Percentiles rank a stretch among this genome's conserved stretches.
phyloP scores from a whole-genome alignment of 1,284 basidiomycete species.

The Irpex rosettiformis region DNA sequence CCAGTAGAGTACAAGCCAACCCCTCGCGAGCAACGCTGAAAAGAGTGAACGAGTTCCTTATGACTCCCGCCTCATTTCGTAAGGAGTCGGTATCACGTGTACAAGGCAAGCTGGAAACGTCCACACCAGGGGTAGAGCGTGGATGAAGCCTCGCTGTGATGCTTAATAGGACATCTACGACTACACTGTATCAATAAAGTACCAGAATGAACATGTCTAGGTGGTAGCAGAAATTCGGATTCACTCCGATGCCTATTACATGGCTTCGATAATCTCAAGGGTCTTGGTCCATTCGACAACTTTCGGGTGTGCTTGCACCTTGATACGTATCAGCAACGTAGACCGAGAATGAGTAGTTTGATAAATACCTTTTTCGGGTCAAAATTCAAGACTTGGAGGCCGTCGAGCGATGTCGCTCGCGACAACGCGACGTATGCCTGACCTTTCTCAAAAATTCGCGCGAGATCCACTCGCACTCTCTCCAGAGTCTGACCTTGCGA shows the following conservation, averaged over 20 bases:
- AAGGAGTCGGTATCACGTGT: slow-evolving; percentile 4
- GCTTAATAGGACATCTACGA: background rate
- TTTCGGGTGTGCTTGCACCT: slow-evolving; percentile 37
- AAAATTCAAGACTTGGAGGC: slow-evolving; percentile 84
- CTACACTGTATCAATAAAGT: too few species aligned
- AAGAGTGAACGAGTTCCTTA: slow-evolving; percentile 72
- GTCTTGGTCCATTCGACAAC: slow-evolving; percentile 36
- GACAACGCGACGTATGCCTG: slow-evolving; percentile 91
- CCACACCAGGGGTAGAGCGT: background rate
- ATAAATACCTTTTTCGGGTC: slow-evolving; percentile 65
- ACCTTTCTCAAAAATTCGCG: slow-evolving; percentile 84
- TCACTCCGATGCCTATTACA: background rate
- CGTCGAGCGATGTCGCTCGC: slow-evolving; percentile 81
- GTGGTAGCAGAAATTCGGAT: background rate
- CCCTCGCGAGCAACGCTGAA: slow-evolving; percentile 76
- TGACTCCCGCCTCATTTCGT: slow-evolving; percentile 36
- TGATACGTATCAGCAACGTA: background rate
- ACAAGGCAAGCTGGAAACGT: background rate
- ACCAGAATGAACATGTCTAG: too few species aligned
- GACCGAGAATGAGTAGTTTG: background rate
- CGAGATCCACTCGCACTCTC: slow-evolving; percentile 81
- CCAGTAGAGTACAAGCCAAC: slow-evolving; percentile 66
- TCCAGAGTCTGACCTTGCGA: slow-evolving; percentile 89
- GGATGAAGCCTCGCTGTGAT: background rate
- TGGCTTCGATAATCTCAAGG: slow-evolving; percentile 24